phyloP scores from a whole-genome alignment of 1,139 yeast genomes.

The Taphrina pruni region DNA sequence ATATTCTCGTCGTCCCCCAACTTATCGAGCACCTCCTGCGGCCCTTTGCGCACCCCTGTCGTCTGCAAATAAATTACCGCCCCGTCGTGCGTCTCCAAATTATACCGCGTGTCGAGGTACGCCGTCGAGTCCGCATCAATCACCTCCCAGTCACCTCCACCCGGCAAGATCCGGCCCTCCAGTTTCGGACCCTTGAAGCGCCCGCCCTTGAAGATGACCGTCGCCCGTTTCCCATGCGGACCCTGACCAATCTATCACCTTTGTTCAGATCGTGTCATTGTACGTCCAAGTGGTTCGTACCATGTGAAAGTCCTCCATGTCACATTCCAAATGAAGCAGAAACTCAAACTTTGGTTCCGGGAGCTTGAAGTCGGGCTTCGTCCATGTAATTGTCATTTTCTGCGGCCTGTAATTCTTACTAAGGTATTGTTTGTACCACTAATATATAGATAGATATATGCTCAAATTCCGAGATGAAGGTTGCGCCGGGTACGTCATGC shows the following conservation, averaged over 20 bases:
- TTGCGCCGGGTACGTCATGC: no score
- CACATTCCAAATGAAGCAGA: conserved; percentile 37
- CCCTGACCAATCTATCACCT: conserved; percentile 18
- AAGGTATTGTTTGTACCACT: background rate
- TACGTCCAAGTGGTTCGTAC: background rate
- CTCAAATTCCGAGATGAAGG: background rate
- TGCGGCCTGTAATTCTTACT: background rate
- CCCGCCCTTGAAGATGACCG: conserved; percentile 39
- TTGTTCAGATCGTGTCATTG: no score
- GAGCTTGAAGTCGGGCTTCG: conserved; percentile 25
- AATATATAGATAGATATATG: background rate
- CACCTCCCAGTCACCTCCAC: conserved; percentile 39
- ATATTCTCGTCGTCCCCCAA: conserved; percentile 34
- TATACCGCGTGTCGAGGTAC: conserved; percentile 37
- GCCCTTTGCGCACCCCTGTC: conserved; percentile 35
- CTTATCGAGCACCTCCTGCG: conserved; percentile 35
- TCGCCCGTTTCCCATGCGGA: conserved; percentile 38
- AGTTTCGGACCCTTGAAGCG: conserved; percentile 38
- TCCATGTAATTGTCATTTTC: conserved; percentile 7
- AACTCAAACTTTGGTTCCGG: conserved; percentile 39
- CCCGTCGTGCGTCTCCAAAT: conserved; percentile 34
- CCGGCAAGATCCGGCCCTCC: conserved; percentile 30
- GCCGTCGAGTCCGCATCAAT: conserved; percentile 36
- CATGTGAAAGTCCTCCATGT: conserved; percentile 37
- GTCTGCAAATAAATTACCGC: conserved; percentile 36